Evolutionary conservation across 768 basidiomycete genomes (phyloP).

Genomic region (Macrolepiota dolichaula): DNA sequence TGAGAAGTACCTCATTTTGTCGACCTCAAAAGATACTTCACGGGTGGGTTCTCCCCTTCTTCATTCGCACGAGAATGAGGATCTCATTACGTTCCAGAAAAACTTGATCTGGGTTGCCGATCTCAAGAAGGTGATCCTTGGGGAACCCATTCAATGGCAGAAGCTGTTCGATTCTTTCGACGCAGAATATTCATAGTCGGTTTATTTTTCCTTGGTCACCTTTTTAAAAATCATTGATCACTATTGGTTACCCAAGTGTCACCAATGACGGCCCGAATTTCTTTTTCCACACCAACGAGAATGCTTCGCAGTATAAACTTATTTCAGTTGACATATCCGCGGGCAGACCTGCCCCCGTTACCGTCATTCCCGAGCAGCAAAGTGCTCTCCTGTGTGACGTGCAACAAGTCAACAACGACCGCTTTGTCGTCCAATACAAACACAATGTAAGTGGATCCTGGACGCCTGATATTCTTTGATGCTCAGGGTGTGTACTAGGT

Average conservation of each 20-base stretch:
- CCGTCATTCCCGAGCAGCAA: slow-evolving; percentile 69
- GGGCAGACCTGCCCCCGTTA: slow-evolving; percentile 39
- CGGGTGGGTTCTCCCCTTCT: slow-evolving; percentile 37
- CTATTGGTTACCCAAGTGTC: slow-evolving; percentile 38
- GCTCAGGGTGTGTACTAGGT: slow-evolving; percentile 40
- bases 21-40: slow-evolving; percentile 56
- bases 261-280: slow-evolving; percentile 61
- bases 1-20: slow-evolving; percentile 59
- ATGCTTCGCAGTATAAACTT: slow-evolving; percentile 65
- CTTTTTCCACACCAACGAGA: slow-evolving; percentile 62
- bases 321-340: slow-evolving; percentile 61
- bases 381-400: slow-evolving; percentile 47
- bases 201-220: slow-evolving; percentile 9
- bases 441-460: slow-evolving; percentile 52
- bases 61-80: slow-evolving; percentile 4
- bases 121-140: slow-evolving; percentile 55
- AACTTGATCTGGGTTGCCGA: slow-evolving; percentile 75
- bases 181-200: slow-evolving; percentile 63
- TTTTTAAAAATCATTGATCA: not conserved
- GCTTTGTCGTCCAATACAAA: slow-evolving; percentile 63
- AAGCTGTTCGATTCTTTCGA: slow-evolving; percentile 70
- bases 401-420: slow-evolving; percentile 46
- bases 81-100: slow-evolving; percentile 40
- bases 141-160: slow-evolving; percentile 65
- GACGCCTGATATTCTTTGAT: slow-evolving; percentile 1